Conservation (phyloP, 192 early-diverging fungal species). For the Linnemannia schmuckeri region DNA sequence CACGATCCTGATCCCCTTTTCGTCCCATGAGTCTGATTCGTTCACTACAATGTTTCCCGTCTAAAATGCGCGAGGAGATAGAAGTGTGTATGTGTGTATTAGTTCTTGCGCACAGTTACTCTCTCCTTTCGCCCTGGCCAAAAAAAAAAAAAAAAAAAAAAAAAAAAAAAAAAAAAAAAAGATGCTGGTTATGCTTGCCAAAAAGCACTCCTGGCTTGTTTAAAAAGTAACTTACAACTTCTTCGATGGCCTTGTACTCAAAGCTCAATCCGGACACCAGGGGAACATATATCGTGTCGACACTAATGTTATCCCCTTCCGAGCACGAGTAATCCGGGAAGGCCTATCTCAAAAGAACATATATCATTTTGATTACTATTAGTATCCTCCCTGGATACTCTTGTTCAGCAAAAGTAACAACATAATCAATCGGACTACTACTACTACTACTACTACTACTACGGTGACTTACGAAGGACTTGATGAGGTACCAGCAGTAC, state of each 20-base stretch:
- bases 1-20: neutral
- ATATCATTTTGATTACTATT: neutral
- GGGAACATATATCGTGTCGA: neutral
- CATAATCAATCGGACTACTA: neutral
- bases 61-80: neutral
- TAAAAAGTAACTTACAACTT: neutral
- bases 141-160: neutral
- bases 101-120: neutral
- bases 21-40: neutral
- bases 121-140: neutral
- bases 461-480: constrained; percentile 8
- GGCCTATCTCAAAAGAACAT: neutral
- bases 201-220: neutral
- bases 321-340: neutral
- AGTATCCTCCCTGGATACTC: neutral
- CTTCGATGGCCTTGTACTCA: neutral
- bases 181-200: neutral
- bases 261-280: neutral
- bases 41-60: constrained; percentile 18
- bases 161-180: neutral
- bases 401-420: neutral
- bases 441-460: neutral
- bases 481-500: constrained; percentile 2
- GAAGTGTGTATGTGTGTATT: neutral
- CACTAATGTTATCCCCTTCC: neutral